These are phyloP conservation scores for Pyrenochaeta sp. DNA, from an alignment of 2,329 filamentous ascomycete genomes.

Conservation along the genomic window DNA sequence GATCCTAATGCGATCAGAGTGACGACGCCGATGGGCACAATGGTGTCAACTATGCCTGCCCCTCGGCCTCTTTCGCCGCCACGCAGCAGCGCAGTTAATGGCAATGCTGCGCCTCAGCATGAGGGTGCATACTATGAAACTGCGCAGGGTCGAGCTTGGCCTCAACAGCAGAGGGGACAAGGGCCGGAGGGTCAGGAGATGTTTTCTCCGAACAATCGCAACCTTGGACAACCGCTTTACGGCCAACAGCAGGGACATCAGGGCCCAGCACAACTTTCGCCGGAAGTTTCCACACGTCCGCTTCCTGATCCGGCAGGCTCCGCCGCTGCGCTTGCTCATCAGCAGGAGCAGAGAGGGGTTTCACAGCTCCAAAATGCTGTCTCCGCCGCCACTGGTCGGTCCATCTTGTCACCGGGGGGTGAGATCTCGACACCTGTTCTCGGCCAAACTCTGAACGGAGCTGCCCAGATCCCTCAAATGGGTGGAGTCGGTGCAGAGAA, in stretches of 20 bases:
- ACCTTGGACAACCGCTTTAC: constrained; percentile 51
- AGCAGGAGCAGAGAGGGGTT: constrained; percentile 71
- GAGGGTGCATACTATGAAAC: constrained; percentile 49
- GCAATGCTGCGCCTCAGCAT: constrained; percentile 59
- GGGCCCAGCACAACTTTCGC: constrained; percentile 47
- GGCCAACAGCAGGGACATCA: constrained; percentile 45
- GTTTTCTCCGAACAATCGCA: constrained; percentile 56
- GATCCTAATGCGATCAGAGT: constrained; percentile 96
- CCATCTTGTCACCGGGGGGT: constrained; percentile 60
- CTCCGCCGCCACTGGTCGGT: constrained; percentile 64
- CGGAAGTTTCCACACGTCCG: constrained; percentile 44
- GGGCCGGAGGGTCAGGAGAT: constrained; percentile 47
- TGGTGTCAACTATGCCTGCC: constrained; percentile 81
- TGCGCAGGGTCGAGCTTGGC: constrained; percentile 50
- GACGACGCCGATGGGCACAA: constrained; percentile 97
- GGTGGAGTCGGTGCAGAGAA: constrained; percentile 70
- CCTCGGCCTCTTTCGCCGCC: constrained; percentile 57
- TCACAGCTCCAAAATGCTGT: constrained; percentile 72
- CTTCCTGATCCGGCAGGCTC: constrained; percentile 50
- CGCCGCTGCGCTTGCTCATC: constrained; percentile 61
- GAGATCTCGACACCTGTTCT: constrained; percentile 59
- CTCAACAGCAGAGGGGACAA: constrained; percentile 43
- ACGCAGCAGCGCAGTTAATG: constrained; percentile 62
- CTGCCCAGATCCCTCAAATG: constrained; percentile 66
- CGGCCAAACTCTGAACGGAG: constrained; percentile 69